Evolutionary conservation across 208 protist genomes (phyloP).

Genomic region (Trypanosoma lewisi): DNA sequence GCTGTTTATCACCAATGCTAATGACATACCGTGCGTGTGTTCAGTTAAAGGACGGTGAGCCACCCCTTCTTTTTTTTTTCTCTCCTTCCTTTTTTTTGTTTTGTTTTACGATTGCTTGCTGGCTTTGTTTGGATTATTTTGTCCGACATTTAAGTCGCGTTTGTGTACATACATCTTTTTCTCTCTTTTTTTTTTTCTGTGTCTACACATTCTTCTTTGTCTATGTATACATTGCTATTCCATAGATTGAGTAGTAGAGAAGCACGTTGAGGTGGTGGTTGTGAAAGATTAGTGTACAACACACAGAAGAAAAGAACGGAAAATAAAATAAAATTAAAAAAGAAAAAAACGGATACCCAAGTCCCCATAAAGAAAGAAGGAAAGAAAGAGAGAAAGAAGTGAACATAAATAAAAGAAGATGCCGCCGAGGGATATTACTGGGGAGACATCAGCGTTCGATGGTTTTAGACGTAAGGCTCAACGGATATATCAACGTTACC

Average conservation of each 20-base stretch:
- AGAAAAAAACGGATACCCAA: background rate
- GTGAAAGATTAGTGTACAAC: too few species aligned
- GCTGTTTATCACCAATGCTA: too few species aligned
- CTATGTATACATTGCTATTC: too few species aligned
- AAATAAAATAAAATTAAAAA: too few species aligned
- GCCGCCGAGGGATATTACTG: conserved; percentile 32
- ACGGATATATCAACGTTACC: conserved; percentile 46
- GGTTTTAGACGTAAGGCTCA: conserved; percentile 21
- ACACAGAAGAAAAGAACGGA: too few species aligned
- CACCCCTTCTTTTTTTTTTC: too few species aligned
- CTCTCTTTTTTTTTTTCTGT: conserved; percentile 19
- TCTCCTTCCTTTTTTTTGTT: background rate
- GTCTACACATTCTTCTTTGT: background rate
- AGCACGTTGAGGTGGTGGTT: too few species aligned
- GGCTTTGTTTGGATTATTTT: conserved; percentile 7
- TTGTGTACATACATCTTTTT: too few species aligned
- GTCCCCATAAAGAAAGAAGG: background rate
- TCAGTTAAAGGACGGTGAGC: background rate
- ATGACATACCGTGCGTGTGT: background rate
- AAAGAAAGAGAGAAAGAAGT: conserved; percentile 1
- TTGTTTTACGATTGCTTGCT: background rate
- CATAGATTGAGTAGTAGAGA: too few species aligned
- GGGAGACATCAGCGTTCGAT: conserved; percentile 9
- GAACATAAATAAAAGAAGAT: conserved; percentile 9
- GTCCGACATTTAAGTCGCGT: too few species aligned